Conservation (phyloP, 345 rosid species). For the Eucalyptus brandiana region DNA sequence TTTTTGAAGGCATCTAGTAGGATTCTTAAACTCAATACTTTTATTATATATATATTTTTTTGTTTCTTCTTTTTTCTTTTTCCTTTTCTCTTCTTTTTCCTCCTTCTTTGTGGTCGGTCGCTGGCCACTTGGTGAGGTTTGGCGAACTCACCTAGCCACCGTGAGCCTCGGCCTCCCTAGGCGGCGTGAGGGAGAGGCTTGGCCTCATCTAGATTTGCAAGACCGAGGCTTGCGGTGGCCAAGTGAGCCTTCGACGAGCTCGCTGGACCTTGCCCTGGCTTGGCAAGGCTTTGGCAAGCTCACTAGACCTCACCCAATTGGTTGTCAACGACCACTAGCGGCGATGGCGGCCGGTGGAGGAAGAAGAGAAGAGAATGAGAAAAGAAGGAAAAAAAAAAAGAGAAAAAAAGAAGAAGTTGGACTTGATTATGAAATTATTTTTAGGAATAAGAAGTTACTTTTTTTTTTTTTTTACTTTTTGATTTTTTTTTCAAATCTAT, state of each 20-base stretch:
- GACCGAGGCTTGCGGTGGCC: rapidly evolving
- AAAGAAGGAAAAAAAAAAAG: rapidly evolving
- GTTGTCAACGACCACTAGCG: rapidly evolving
- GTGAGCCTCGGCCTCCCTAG: rapidly evolving
- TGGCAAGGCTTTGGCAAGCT: too few relatives aligned
- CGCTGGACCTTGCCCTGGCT: rapidly evolving
- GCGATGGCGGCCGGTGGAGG: rapidly evolving
- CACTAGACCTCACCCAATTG: rapidly evolving
- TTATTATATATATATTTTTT: too few relatives aligned
- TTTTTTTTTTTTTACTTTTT: too few relatives aligned
- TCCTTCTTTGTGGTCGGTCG: rapidly evolving
- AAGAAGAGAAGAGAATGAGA: too few relatives aligned
- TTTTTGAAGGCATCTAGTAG: too few relatives aligned
- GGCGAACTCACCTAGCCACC: rapidly evolving
- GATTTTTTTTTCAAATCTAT: rapidly evolving
- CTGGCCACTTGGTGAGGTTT: rapidly evolving
- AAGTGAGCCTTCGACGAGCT: too few relatives aligned
- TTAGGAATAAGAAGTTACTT: rapidly evolving
- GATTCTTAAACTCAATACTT: too few relatives aligned
- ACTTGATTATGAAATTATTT: too few relatives aligned
- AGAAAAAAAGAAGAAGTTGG: rapidly evolving
- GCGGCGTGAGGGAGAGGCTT: too few relatives aligned
- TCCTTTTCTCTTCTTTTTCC: too few relatives aligned
- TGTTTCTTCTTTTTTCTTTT: too few relatives aligned
- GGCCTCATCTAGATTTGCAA: rapidly evolving